Conservation (phyloP, 2,329 filamentous ascomycete species). For the Ophiostoma sp. region DNA sequence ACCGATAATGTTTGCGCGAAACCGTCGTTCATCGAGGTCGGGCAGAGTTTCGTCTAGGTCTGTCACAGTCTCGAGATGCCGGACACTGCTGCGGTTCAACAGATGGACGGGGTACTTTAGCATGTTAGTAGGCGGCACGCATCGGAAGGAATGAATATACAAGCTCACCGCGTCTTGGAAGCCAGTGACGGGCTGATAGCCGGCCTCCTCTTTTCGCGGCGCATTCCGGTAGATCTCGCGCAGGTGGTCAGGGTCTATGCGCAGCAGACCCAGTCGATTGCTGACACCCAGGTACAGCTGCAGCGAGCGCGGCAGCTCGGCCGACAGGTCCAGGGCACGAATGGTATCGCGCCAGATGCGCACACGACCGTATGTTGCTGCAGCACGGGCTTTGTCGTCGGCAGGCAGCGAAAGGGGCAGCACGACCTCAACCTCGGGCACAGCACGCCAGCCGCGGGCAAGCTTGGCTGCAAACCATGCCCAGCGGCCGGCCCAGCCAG, state of each 20-base stretch:
- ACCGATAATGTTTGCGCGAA: conserved; percentile 64
- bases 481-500: conserved; percentile 44
- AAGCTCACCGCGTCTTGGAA: conserved; percentile 64
- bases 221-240: conserved; percentile 57
- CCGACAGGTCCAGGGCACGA: conserved; percentile 51
- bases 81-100: conserved; percentile 59
- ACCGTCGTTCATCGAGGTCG: conserved; percentile 56
- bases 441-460: conserved; percentile 42
- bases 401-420: conserved; percentile 48
- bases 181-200: conserved; percentile 59
- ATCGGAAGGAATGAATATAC: background rate
- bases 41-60: conserved; percentile 44
- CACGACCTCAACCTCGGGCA: conserved; percentile 58
- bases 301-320: conserved; percentile 57
- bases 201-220: conserved; percentile 51
- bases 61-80: conserved; percentile 53
- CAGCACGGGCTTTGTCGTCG: background rate
- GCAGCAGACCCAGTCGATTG: conserved; percentile 62
- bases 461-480: conserved; percentile 48
- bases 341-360: conserved; percentile 58
- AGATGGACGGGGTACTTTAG: conserved; percentile 63
- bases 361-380: conserved; percentile 46
- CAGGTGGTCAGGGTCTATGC: conserved; percentile 54
- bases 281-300: conserved; percentile 60
- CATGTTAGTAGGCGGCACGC: background rate